These are phyloP conservation scores for Piromyces sp. DNA, from an alignment of 192 early-diverging fungal species.

Conservation along the genomic window DNA sequence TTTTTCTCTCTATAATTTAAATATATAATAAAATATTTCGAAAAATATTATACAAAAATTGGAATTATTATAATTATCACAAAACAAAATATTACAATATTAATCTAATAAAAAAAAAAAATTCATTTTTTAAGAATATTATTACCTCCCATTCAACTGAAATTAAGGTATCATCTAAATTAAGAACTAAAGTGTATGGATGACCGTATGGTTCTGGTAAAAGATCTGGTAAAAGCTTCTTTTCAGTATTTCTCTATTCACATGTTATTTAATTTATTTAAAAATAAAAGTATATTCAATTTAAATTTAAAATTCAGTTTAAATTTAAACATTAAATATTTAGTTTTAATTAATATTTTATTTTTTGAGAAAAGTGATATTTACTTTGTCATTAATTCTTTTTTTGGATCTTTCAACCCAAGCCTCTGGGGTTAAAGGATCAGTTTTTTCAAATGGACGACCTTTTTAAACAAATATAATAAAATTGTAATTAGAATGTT, in stretches of 20 bases:
- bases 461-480: too few relatives aligned
- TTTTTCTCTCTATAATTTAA: conserved; percentile 63
- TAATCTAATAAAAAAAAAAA: neutral
- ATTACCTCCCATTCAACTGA: conserved; percentile 82
- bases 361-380: neutral
- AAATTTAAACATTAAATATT: too few relatives aligned
- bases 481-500: too few relatives aligned
- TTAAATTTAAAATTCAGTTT: too few relatives aligned
- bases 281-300: too few relatives aligned
- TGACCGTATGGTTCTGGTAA: conserved; percentile 68
- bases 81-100: neutral
- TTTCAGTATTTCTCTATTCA: conserved; percentile 5
- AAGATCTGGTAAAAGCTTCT: conserved; percentile 83
- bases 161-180: conserved; percentile 82
- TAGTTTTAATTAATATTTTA: too few relatives aligned
- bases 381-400: neutral
- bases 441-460: neutral
- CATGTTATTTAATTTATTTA: too few relatives aligned
- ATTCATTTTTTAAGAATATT: neutral
- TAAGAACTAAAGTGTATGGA: conserved; percentile 84
- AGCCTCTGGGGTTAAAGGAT: neutral
- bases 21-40: too few relatives aligned
- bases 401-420: neutral
- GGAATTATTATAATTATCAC: neutral
- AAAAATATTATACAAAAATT: conserved; percentile 4